Percentiles rank a stretch among this genome's conserved stretches.
These are phyloP conservation scores for Pichia sp. DNA, from an alignment of 1,139 yeast species.

Conservation along the genomic window DNA sequence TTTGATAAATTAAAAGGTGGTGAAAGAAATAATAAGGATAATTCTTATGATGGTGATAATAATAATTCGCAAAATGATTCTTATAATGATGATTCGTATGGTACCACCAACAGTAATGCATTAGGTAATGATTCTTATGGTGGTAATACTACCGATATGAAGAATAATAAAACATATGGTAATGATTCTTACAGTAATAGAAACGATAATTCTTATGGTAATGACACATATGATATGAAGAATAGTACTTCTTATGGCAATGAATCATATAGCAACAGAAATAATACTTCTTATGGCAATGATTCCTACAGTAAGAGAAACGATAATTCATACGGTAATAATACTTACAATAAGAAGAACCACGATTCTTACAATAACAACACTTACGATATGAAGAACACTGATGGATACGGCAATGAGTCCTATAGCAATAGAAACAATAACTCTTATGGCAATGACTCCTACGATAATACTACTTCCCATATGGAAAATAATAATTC, in stretches of 20 bases:
- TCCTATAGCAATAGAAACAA: constrained; percentile 15
- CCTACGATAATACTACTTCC: constrained; percentile 13
- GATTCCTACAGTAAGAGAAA: constrained; percentile 10
- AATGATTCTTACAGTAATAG: constrained; percentile 16
- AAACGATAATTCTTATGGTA: constrained; percentile 3
- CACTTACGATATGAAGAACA: no score
- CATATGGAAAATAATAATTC: constrained; percentile 18
- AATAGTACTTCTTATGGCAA: constrained; percentile 2
- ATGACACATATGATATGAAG: not conserved
- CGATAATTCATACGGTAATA: constrained; percentile 16
- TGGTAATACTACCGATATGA: constrained; percentile 2
- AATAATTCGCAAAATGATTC: not conserved
- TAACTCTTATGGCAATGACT: constrained; percentile 13
- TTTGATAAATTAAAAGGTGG: constrained; percentile 19
- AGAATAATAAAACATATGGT: constrained; percentile 15
- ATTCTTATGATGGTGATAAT: not conserved
- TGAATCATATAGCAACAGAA: constrained; percentile 4
- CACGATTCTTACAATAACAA: constrained; percentile 14
- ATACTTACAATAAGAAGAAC: constrained; percentile 8
- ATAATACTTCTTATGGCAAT: constrained; percentile 14
- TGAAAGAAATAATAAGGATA: not conserved
- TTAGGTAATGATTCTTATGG: constrained; percentile 7
- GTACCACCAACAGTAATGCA: not conserved
- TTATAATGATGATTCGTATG: not conserved
- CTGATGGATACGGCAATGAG: constrained; percentile 4